Evolutionary conservation across 257 asterid genomes (phyloP).

Genomic region (Solanum pimpinellifolium): DNA sequence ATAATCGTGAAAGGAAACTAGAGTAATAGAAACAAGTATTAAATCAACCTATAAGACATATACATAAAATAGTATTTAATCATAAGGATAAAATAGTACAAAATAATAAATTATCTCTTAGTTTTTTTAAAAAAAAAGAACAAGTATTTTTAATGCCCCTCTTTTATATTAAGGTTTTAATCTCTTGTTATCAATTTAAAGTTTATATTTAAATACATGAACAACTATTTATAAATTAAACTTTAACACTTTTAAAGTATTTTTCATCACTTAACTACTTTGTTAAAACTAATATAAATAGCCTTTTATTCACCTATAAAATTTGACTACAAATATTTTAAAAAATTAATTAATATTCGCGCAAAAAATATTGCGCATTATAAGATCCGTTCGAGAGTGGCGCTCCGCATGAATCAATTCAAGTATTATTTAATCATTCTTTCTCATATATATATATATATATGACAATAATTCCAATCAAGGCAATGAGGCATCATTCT

Average conservation of each 20-base stretch:
- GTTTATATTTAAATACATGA: neutral
- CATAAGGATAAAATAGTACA: no score
- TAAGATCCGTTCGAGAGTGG: rapidly evolving
- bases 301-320: neutral
- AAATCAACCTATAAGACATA: neutral
- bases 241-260: neutral
- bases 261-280: neutral
- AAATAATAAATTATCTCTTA: no score
- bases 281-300: neutral
- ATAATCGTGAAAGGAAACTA: no score
- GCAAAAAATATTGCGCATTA: neutral
- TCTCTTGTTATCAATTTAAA: neutral
- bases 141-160: neutral
- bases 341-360: neutral
- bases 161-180: neutral
- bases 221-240: neutral
- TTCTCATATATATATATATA: no score
- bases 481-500: neutral
- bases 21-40: no score
- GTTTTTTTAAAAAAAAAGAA: rapidly evolving
- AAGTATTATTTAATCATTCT: no score
- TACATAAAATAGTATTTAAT: neutral
- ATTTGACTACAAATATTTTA: neutral
- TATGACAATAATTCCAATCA: neutral
- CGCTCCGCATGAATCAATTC: no score